Base-by-base conservation (phyloP, 2,329 filamentous ascomycete genomes). In the Aspergillus calidoustus region DNA sequence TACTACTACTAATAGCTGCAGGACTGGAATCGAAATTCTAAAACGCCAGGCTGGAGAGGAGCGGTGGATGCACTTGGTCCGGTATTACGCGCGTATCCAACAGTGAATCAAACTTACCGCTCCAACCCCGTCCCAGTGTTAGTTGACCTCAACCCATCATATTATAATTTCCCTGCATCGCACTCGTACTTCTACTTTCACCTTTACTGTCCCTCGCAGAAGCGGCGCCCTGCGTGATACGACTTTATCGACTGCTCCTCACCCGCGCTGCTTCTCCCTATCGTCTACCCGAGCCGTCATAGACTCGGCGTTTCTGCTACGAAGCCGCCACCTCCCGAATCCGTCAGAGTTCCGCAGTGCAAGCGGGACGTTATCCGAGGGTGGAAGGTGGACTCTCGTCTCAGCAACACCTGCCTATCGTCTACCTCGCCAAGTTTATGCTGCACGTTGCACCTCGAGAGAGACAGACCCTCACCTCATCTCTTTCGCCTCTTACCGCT, bases 401-500 rank as follows among this genome's bases (percentile, higher is more conserved):
- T 50, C 47, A 15, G 44, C 67, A 73, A 38, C 34, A 41, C 34
- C 34, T 41, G 34, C 34, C 34, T 41, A 41, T 41, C 34, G 34
- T 41, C 34, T 13, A 41, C 34, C 15, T 17, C 34, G 34, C 34
- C 34, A 41, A 41, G 34, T 41, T 41, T 41, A 41, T 41, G 34
- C 65, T 66, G 64, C 48, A 23, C 38, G 61, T 69, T 69, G 65
- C 68, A 70, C 65, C 68, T 79, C 78, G 74, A 86, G 78, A 79
- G 73, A 79, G 81, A 65, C 56, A 54, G 57, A 60, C 66, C 57
- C 61, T 64, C 59, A 68, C 64, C 57, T 81, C 82, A 70, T 80
- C 82, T 71, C 76, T 41, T n/a, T 30, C 80, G 69, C 46, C 25
- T 51, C 79, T 82, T 73, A 81, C 80, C 72, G 82, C 76, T 85